These are phyloP conservation scores for Lactifluus pinguis DNA, from an alignment of 768 basidiomycete genomes.

Conservation along the genomic window DNA sequence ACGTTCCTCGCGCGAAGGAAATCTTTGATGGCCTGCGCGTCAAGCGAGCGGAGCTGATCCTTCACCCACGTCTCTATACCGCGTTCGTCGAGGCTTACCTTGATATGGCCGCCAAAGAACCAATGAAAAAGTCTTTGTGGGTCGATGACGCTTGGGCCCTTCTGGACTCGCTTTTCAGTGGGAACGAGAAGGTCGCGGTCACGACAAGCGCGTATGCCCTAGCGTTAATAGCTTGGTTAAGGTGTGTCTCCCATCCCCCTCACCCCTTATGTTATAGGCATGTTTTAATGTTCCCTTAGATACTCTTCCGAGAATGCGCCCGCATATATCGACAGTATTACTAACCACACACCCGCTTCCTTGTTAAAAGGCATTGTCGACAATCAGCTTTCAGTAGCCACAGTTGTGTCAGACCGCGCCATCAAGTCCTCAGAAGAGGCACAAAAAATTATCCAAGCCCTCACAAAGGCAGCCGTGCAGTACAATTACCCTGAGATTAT, in stretches of 20 bases:
- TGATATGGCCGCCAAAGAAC: slow-evolving; percentile 45
- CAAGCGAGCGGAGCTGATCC: slow-evolving; percentile 35
- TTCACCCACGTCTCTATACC: slow-evolving; percentile 48
- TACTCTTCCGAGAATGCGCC: slow-evolving; percentile 29
- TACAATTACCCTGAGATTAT: slow-evolving; percentile 43
- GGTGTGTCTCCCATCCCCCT: slow-evolving; percentile 29
- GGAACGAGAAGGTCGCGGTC: slow-evolving; percentile 39
- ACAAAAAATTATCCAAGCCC: slow-evolving; percentile 40
- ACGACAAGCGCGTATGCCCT: slow-evolving; percentile 55
- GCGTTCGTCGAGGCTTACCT: slow-evolving; percentile 58
- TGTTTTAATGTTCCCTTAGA: slow-evolving; percentile 25
- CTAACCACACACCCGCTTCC: slow-evolving; percentile 19
- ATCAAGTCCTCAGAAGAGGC: slow-evolving; percentile 50
- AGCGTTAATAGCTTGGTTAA: slow-evolving; percentile 51
- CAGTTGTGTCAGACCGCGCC: slow-evolving; percentile 49
- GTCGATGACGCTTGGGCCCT: slow-evolving; percentile 51
- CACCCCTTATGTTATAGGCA: background rate
- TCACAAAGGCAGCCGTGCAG: slow-evolving; percentile 55
- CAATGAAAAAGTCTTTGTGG: slow-evolving; percentile 43
- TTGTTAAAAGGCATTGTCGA: slow-evolving; percentile 32
- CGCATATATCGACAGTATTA: slow-evolving; percentile 8
- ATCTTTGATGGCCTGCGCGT: slow-evolving; percentile 59
- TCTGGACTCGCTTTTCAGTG: slow-evolving; percentile 47
- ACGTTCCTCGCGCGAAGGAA: slow-evolving; percentile 65
- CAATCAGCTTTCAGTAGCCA: slow-evolving; percentile 40